phyloP scores from a whole-genome alignment of 2,329 filamentous ascomycete genomes.

The Fusarium sp. region DNA sequence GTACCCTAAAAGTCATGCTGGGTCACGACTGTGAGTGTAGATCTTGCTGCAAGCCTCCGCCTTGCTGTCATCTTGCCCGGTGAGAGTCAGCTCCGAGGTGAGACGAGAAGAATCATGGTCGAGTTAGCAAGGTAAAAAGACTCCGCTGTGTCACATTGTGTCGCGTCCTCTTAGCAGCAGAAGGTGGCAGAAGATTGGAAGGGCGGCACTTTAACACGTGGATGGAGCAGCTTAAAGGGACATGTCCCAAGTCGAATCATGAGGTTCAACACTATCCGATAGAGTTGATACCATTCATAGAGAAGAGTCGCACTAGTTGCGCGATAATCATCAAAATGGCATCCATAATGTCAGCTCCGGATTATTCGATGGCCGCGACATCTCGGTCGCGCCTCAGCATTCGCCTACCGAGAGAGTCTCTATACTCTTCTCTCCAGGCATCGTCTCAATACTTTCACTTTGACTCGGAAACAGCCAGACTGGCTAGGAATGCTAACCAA shows the following conservation, averaged over 20 bases:
- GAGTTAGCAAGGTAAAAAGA: conserved; percentile 22
- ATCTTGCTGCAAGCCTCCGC: conserved; percentile 12
- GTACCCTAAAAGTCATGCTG: conserved; percentile 14
- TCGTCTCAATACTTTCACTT: conserved; percentile 44
- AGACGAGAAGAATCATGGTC: conserved; percentile 23
- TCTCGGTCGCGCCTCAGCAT: conserved; percentile 43
- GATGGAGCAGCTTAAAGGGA: conserved; percentile 20
- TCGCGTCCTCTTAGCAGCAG: neutral
- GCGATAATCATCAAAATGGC: conserved; percentile 36
- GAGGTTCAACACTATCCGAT: neutral
- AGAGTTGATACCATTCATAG: neutral
- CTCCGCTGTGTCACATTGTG: conserved; percentile 21
- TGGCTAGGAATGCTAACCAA: conserved; percentile 37
- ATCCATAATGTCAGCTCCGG: conserved; percentile 46
- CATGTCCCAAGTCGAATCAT: neutral
- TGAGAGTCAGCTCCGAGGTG: conserved; percentile 19
- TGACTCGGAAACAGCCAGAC: conserved; percentile 38
- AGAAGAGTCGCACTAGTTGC: neutral
- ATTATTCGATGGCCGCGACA: conserved; percentile 44
- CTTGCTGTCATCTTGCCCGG: conserved; percentile 2
- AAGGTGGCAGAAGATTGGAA: neutral
- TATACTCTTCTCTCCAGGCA: conserved; percentile 39
- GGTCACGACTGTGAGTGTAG: conserved; percentile 27
- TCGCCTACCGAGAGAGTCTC: conserved; percentile 41
- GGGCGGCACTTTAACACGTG: neutral